Evolutionary conservation across 2,329 filamentous ascomycete species (phyloP).

Genomic region (Penicillium sp.): DNA sequence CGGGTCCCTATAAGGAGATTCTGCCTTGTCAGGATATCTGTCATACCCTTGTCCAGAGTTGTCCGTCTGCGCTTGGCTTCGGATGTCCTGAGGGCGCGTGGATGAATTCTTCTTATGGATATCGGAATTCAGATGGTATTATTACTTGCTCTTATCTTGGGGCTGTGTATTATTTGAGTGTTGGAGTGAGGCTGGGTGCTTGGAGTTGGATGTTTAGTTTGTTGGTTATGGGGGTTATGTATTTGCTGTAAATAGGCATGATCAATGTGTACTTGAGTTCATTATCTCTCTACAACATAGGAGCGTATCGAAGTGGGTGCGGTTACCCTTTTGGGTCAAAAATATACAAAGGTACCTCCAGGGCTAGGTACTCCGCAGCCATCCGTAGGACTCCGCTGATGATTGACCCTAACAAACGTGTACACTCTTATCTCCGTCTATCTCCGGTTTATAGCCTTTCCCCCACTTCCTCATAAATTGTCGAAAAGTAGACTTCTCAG

Average conservation of each 20-base stretch:
- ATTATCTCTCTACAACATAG: too few species aligned
- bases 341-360: too few species aligned
- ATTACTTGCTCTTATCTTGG: slow-evolving; percentile 63
- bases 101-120: slow-evolving; percentile 53
- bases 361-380: too few species aligned
- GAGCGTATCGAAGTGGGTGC: too few species aligned
- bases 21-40: slow-evolving; percentile 86
- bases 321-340: too few species aligned
- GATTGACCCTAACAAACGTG: too few species aligned
- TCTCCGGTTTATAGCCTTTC: too few species aligned
- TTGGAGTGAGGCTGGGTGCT: slow-evolving; percentile 24
- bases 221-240: slow-evolving; percentile 10
- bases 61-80: slow-evolving; percentile 74
- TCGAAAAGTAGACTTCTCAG: too few species aligned
- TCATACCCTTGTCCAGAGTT: slow-evolving; percentile 79
- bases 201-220: slow-evolving; percentile 20
- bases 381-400: too few species aligned
- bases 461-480: too few species aligned
- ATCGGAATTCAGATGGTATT: slow-evolving; percentile 35
- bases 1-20: slow-evolving; percentile 92
- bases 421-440: too few species aligned
- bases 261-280: neutral
- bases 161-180: slow-evolving; percentile 53
- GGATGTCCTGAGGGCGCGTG: slow-evolving; percentile 62
- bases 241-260: neutral